phyloP scores from a whole-genome alignment of 208 protist species.

The Crithidia mellificae region DNA sequence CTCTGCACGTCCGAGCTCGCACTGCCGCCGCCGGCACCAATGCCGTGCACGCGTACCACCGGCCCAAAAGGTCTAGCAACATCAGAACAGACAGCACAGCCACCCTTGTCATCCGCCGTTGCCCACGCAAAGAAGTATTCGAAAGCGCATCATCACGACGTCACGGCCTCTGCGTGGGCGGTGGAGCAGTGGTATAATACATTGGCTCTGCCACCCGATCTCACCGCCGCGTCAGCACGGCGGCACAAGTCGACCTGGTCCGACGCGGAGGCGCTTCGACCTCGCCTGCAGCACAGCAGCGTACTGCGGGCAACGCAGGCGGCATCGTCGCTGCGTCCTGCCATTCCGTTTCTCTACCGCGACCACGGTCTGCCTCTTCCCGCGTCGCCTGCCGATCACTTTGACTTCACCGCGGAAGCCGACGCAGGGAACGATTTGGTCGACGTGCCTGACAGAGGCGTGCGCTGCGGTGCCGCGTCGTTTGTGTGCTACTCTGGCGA shows the following conservation, averaged over 20 bases:
- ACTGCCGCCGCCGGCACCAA: constrained; percentile 5
- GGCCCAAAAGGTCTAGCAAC: background rate
- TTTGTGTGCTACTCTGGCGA: constrained; percentile 40
- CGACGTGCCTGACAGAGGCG: background rate
- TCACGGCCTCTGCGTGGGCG: background rate
- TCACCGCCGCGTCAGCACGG: background rate
- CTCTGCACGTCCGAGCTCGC: constrained; percentile 29
- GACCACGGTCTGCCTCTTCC: background rate
- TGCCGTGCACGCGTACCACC: background rate
- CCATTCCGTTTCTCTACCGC: constrained; percentile 18
- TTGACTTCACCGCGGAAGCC: too few relatives aligned
- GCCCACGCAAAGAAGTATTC: too few relatives aligned
- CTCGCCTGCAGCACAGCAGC: background rate
- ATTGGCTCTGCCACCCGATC: background rate
- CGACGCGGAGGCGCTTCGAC: constrained; percentile 9
- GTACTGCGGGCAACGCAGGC: background rate
- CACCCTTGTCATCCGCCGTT: too few relatives aligned
- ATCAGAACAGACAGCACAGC: background rate
- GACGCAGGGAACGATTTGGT: too few relatives aligned
- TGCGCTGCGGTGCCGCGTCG: constrained; percentile 17
- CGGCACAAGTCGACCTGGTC: background rate
- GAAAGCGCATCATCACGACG: too few relatives aligned
- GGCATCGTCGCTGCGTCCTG: background rate
- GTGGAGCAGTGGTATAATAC: constrained; percentile 9
- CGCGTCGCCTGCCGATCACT: background rate